These are phyloP conservation scores for Royoungia palumana DNA, from an alignment of 768 basidiomycete species.

Conservation along the genomic window DNA sequence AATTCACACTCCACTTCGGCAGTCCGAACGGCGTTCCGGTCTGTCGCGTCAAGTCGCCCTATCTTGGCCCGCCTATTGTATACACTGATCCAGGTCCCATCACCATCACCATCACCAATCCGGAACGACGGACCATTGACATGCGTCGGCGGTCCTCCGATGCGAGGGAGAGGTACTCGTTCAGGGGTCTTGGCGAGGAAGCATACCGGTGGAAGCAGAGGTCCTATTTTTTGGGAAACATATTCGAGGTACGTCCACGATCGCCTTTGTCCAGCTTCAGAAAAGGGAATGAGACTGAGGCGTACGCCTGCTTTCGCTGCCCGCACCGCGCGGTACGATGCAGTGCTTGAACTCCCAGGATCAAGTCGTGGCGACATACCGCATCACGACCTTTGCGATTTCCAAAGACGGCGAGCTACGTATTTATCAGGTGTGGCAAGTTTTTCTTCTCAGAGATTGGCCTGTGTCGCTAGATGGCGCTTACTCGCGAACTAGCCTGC, in stretches of 20 bases:
- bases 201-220: constrained; percentile 26
- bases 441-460: neutral
- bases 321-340: too few species aligned
- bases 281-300: neutral
- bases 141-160: constrained; percentile 7
- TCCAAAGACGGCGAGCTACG: constrained; percentile 31
- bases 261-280: too few species aligned
- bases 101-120: constrained; percentile 12
- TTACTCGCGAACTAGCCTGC: constrained; percentile 16
- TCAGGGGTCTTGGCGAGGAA: constrained; percentile 22
- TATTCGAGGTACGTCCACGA: constrained; percentile 21
- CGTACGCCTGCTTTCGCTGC: neutral
- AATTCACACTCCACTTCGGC: constrained; percentile 19
- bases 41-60: constrained; percentile 28
- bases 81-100: constrained; percentile 17
- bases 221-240: constrained; percentile 10
- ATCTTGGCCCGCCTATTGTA: constrained; percentile 22
- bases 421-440: constrained; percentile 26
- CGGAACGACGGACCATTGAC: constrained; percentile 4
- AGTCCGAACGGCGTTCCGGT: constrained; percentile 17
- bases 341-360: constrained; percentile 24
- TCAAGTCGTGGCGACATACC: constrained; percentile 31
- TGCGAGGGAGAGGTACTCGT: constrained; percentile 11
- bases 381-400: constrained; percentile 27
- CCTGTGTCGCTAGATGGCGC: neutral